Base-by-base conservation (phyloP, 2,329 filamentous ascomycete genomes). In the Pestalotiopsis sp. region DNA sequence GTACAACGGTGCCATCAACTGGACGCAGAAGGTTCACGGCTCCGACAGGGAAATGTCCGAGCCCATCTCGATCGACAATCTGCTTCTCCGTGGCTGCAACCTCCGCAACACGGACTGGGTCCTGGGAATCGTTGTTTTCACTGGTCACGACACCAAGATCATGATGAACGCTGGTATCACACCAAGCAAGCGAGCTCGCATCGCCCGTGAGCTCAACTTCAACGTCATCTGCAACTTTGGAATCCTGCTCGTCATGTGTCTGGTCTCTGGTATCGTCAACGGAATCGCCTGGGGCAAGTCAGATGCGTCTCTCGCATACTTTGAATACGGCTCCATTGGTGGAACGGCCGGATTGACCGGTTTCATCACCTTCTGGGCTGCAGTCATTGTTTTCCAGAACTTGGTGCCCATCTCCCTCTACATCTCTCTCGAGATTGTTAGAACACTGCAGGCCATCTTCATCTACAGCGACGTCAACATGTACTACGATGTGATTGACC, bases 141-240 rank as follows among this genome's bases (percentile, higher is more conserved):
- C 96, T 14, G 96, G 96, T 41, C 91, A 95, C 77, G 95, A 99
- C 79, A 97, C 95, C 41, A 99, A 98, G 83, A 98, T 98, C 79
- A 99, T 99, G 96, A 92, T 98, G 84, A 99, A 99, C 78, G 93
- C 96, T 36, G 96, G 96, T 70, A 92, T 95, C 71, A 99, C 96
- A 1, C 96, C 97, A 13, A 97, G 90, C 79, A 99, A 99, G 84
- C 92, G 95, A 71, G 90, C 96, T 49, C 91, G 93, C 73, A 95
- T 99, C 75, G 93, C 95, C 66, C 92, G 94, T 71, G 95, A 97
- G 79, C 88, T 99, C 74, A 99, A 99, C 83, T 97, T 94, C 88
- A 97, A 97, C 80, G 95, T 99, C 79, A 88, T 98, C 70, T 97
- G 95, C 87, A 99, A 99, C 81, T 98, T 99, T 77, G 85, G 92